Percentiles rank a stretch among this genome's conserved stretches.
Evolutionary conservation across 495 filamentous ascomycete genomes (phyloP).

Genomic region (Terfezia boudieri): DNA sequence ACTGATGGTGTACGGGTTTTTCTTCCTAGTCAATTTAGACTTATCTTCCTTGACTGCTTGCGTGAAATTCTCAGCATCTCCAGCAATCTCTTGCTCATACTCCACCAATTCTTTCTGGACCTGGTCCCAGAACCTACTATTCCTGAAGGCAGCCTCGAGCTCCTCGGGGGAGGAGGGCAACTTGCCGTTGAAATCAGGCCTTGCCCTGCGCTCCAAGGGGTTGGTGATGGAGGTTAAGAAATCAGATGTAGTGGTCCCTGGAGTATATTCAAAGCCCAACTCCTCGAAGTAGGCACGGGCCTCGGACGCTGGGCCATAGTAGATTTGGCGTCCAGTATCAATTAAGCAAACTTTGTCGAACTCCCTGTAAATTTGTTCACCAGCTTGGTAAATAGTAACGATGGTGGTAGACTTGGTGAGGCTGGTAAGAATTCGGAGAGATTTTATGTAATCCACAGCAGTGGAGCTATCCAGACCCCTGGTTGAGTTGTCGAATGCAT

Average conservation of each 20-base stretch:
- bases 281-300: constrained; percentile 47
- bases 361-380: constrained; percentile 45
- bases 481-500: constrained; percentile 35
- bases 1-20: constrained; percentile 38
- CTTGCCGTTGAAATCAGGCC: constrained; percentile 38
- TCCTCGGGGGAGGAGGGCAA: constrained; percentile 40
- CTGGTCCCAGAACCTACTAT: constrained; percentile 20
- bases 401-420: constrained; percentile 60
- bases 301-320: constrained; percentile 37
- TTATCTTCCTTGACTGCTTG: constrained; percentile 45
- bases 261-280: constrained; percentile 43
- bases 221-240: constrained; percentile 63
- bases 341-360: constrained; percentile 55
- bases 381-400: constrained; percentile 55
- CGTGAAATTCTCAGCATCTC: constrained; percentile 50
- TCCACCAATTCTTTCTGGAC: constrained; percentile 31
- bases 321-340: constrained; percentile 42
- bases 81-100: constrained; percentile 38
- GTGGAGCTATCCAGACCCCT: constrained; percentile 31
- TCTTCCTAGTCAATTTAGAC: constrained; percentile 40
- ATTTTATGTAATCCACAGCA: constrained; percentile 27
- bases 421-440: constrained; percentile 45
- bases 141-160: constrained; percentile 36
- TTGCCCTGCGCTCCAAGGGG: constrained; percentile 41
- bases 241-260: constrained; percentile 50